Evolutionary conservation across 352 stramenopile species (phyloP), one percentile per base, ranked within the genome.

Genomic region (Thraustochytrium aureum): DNA sequence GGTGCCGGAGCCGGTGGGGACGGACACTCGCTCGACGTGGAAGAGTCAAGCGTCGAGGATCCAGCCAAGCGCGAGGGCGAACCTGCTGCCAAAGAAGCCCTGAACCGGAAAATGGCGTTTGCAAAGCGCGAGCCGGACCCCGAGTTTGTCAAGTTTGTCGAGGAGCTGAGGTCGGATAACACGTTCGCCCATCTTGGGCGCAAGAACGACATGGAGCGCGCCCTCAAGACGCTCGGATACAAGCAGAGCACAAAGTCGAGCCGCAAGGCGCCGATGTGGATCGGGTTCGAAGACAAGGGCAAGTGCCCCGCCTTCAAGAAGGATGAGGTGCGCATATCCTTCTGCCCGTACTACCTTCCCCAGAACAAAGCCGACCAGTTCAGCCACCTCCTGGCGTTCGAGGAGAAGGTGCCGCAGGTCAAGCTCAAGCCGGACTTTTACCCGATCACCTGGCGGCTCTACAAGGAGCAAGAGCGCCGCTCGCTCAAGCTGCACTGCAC

Each of bases 391-490:
- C 69, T 67, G 50, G 35, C 17, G 20, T 79, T 74, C 41, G 69
- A 45, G n/a, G 69, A 79, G 26, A 64, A 67, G 32, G 50, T 79
- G 7, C 69, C 69, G 20, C n/a, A 79, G 35, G 41, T 12, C 69
- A 79, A 79, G 26, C 59, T 79, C 52, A 79, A 79, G 56, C 69
- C 69, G 4, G 69, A 79, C 69, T 79, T 79, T 74, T 79, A 79
- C 59, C 66, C 69, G 50, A 45, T 79, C 10, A 79, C 69, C 26
- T 79, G 69, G 69, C 69, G 69, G 10, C 52, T 79, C 5, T 79
- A 72, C 69, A 64, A 50, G 22, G 37, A 65, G 20, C 26, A 64
- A 10, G 69, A 79, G 59, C 69, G 69, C 56, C 37, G 37, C 30
- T 45, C 56, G 37, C 59, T 79, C 52, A 79, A 79, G 52, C 37